Evolutionary conservation across 169 alveolate species (phyloP).

Genomic region (Amoebophrya sp.): DNA sequence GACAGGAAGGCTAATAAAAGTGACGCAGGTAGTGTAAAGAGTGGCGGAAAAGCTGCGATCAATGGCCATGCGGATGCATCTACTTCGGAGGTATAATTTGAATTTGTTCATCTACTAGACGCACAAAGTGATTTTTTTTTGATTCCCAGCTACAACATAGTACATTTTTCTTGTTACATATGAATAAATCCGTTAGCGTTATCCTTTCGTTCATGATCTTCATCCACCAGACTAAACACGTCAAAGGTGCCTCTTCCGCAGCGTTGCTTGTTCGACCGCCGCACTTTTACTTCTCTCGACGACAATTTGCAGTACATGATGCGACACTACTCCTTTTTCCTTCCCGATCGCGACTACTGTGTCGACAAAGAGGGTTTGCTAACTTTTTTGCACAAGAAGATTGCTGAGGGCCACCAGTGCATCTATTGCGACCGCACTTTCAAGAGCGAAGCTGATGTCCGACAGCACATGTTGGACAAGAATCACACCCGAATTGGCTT

Average conservation of each 20-base stretch:
- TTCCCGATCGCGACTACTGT: not conserved
- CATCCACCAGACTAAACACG: too few species aligned
- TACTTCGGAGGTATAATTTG: too few species aligned
- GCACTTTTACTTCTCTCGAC: not conserved
- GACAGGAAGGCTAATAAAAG: not conserved
- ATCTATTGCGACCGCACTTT: not conserved
- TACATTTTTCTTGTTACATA: too few species aligned
- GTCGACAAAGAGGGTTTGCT: not conserved
- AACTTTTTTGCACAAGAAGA: not conserved
- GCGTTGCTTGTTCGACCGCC: conserved; percentile 11
- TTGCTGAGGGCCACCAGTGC: not conserved
- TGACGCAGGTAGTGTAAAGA: too few species aligned
- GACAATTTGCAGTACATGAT: not conserved
- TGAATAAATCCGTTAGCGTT: too few species aligned
- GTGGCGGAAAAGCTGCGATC: too few species aligned
- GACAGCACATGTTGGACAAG: not conserved
- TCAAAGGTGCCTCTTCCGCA: not conserved
- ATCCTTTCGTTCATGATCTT: too few species aligned
- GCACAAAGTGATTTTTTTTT: too few species aligned
- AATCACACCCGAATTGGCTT: conserved; percentile 5
- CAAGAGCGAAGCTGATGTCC: not conserved
- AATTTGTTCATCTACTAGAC: too few species aligned
- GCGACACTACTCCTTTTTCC: not conserved
- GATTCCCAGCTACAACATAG: too few species aligned
- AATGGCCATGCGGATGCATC: too few species aligned